Conservation (phyloP, 1,284 basidiomycete species). For the Pseudozyma tsukubaensis region DNA sequence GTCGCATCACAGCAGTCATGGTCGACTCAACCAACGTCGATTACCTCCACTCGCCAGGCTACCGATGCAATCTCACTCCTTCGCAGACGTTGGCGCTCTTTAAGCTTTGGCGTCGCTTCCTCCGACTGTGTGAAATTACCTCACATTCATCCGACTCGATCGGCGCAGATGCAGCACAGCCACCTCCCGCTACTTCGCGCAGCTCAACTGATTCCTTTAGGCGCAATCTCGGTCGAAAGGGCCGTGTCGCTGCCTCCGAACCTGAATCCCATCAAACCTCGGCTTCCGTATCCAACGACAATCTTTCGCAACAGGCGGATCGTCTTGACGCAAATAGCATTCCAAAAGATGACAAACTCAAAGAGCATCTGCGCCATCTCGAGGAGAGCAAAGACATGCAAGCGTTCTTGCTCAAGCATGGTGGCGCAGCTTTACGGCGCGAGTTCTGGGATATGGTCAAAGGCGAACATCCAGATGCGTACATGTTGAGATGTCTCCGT, state of each 20-base stretch:
- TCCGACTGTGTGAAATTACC: constrained; percentile 56
- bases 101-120: constrained; percentile 62
- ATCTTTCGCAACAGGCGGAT: constrained; percentile 2
- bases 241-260: constrained; percentile 27
- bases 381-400: constrained; percentile 65
- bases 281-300: constrained; percentile 31
- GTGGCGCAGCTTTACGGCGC: constrained; percentile 52
- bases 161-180: constrained; percentile 19
- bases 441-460: constrained; percentile 65
- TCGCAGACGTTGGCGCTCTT: constrained; percentile 59
- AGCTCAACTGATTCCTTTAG: constrained; percentile 24
- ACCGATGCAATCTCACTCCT: constrained; percentile 52
- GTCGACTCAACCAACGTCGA: constrained; percentile 31
- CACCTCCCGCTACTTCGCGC: constrained; percentile 24
- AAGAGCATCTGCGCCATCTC: constrained; percentile 58
- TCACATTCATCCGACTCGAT: constrained; percentile 43
- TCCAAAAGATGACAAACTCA: constrained; percentile 59
- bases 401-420: constrained; percentile 55
- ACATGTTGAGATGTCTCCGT: constrained; percentile 69
- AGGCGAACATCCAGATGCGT: constrained; percentile 64
- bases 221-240: constrained; percentile 20
- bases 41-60: constrained; percentile 50
- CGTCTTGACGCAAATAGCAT: constrained; percentile 13
- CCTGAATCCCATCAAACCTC: constrained; percentile 20
- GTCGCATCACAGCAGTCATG: constrained; percentile 11